phyloP scores from a whole-genome alignment of 345 rosid species.

The Atalantia buxifolia region DNA sequence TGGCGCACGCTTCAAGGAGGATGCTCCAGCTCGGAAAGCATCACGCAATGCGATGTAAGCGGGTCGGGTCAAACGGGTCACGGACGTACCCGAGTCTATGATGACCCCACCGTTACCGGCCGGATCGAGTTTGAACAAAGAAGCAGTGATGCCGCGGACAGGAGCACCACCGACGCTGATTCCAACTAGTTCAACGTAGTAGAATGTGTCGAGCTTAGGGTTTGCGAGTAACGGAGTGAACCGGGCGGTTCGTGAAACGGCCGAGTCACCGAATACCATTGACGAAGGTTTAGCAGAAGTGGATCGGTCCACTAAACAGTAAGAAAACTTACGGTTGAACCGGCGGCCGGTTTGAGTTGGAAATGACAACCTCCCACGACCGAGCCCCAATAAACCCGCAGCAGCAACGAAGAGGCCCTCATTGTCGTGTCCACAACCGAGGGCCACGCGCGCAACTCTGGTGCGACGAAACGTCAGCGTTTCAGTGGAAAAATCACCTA shows the following conservation, averaged over 20 bases:
- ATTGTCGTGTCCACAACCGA: slow-evolving; percentile 94
- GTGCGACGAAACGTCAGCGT: slow-evolving; percentile 72
- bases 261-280: slow-evolving; percentile 72
- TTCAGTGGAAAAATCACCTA: slow-evolving; percentile 84
- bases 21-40: slow-evolving; percentile 56
- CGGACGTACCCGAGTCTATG: slow-evolving; percentile 84
- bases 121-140: slow-evolving; percentile 65
- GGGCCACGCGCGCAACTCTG: slow-evolving; percentile 61
- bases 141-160: slow-evolving; percentile 60
- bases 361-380: slow-evolving; percentile 78
- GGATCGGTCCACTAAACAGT: slow-evolving; percentile 87
- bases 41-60: slow-evolving; percentile 66
- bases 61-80: slow-evolving; percentile 71
- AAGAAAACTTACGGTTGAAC: slow-evolving; percentile 77
- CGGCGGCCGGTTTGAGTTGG: slow-evolving; percentile 78
- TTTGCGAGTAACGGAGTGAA: slow-evolving; percentile 76
- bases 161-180: slow-evolving; percentile 87
- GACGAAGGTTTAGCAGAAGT: slow-evolving; percentile 79
- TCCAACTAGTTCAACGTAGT: slow-evolving; percentile 82
- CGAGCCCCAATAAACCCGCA: slow-evolving; percentile 87
- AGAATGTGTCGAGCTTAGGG: slow-evolving; percentile 90
- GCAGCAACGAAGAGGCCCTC: slow-evolving; percentile 94
- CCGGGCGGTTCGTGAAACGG: slow-evolving; percentile 62
- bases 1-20: slow-evolving; percentile 42
- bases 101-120: slow-evolving; percentile 91